phyloP scores from a whole-genome alignment of 176 grass and related monocot species.

The Pontederia paniculata region DNA sequence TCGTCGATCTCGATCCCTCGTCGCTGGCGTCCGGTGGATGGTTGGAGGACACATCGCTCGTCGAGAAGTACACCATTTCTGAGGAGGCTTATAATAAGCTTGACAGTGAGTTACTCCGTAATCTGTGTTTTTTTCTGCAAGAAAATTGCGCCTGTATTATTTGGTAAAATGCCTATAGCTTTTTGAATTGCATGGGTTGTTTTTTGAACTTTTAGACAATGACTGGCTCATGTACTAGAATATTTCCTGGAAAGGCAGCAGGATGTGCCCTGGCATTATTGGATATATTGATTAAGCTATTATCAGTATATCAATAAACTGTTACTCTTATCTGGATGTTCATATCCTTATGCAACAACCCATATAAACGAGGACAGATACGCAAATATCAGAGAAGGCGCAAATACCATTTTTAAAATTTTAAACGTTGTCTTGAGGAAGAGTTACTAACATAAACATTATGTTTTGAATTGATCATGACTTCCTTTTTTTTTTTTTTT shows the following conservation, averaged over 20 bases:
- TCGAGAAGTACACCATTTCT: constrained; percentile 84
- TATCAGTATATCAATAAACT: too few species aligned
- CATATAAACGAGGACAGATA: too few species aligned
- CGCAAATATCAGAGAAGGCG: neutral
- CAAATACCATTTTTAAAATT: too few species aligned
- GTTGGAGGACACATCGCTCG: constrained; percentile 95
- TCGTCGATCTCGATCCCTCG: constrained; percentile 78
- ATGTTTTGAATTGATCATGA: too few species aligned
- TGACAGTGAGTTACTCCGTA: constrained; percentile 31
- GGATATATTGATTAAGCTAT: constrained; percentile 1
- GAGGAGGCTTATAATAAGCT: constrained; percentile 86
- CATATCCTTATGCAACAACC: neutral
- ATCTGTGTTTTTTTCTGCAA: neutral
- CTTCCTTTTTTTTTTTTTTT: too few species aligned
- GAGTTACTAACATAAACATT: too few species aligned
- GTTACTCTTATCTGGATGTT: neutral
- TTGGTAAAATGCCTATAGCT: neutral
- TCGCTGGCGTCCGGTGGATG: constrained; percentile 84
- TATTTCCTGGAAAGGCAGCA: too few species aligned
- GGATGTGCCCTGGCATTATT: too few species aligned
- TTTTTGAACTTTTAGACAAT: neutral
- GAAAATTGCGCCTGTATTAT: neutral
- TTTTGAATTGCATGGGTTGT: neutral
- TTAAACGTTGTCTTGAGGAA: too few species aligned
- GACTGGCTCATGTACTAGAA: neutral